These are phyloP conservation scores for Xylariaceae sp. DNA, from an alignment of 2,329 filamentous ascomycete species.

Conservation along the genomic window DNA sequence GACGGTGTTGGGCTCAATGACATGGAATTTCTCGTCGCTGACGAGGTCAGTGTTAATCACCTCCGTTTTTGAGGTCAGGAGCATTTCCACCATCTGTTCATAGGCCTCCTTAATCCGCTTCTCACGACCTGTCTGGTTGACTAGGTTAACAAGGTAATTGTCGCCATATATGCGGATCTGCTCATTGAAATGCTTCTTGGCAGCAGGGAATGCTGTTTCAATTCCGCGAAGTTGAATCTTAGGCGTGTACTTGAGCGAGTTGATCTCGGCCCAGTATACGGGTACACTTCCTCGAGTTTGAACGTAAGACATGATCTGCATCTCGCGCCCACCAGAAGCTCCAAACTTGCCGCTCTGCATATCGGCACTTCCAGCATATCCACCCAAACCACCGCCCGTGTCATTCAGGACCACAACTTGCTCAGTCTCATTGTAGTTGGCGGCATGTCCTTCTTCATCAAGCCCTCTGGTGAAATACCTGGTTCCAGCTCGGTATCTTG, in stretches of 20 bases:
- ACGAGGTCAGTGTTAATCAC: constrained; percentile 66
- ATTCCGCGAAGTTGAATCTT: constrained; percentile 86
- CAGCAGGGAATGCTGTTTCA: constrained; percentile 78
- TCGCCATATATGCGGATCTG: constrained; percentile 94
- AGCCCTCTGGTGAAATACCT: constrained; percentile 94
- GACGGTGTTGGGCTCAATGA: constrained; percentile 68
- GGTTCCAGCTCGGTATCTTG: constrained; percentile 86
- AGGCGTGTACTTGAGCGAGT: constrained; percentile 88
- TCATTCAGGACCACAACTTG: constrained; percentile 92
- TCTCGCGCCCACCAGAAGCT: constrained; percentile 68
- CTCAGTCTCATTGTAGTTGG: constrained; percentile 99
- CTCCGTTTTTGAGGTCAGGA: constrained; percentile 74
- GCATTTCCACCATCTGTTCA: constrained; percentile 81
- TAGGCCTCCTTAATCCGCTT: constrained; percentile 89
- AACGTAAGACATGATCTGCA: constrained; percentile 91
- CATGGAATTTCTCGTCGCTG: constrained; percentile 80
- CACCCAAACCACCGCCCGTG: constrained; percentile 72
- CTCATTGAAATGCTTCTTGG: constrained; percentile 87
- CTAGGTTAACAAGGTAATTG: constrained; percentile 95
- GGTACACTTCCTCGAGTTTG: constrained; percentile 97
- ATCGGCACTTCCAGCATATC: constrained; percentile 77
- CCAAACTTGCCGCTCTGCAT: constrained; percentile 76
- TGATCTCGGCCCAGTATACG: constrained; percentile 95
- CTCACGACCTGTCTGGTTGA: constrained; percentile 95
- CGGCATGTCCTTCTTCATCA: constrained; percentile 92